These are phyloP conservation scores for Fusarium sp. DNA, from an alignment of 2,329 filamentous ascomycete genomes.

Conservation along the genomic window DNA sequence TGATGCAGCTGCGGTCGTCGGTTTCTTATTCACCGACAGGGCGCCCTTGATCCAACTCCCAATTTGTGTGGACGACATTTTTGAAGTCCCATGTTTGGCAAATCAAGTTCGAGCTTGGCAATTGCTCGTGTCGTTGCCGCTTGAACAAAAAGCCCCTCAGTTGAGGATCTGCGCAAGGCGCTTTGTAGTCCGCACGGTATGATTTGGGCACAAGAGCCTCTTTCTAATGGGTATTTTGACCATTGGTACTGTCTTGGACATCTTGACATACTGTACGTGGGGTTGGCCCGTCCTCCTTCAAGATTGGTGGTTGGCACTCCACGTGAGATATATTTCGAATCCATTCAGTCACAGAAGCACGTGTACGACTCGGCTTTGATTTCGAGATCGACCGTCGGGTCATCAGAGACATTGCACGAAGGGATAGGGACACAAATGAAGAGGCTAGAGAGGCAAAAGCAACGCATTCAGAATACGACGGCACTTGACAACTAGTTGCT, in stretches of 20 bases:
- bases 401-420: neutral
- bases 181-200: constrained; percentile 9
- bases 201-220: neutral
- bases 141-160: constrained; percentile 9
- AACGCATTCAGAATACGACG: neutral
- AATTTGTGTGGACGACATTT: constrained; percentile 1
- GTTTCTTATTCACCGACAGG: constrained; percentile 32
- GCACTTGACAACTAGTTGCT: neutral
- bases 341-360: constrained; percentile 8
- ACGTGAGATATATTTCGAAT: constrained; percentile 33
- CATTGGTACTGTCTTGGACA: neutral
- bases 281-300: neutral
- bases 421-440: neutral
- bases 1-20: constrained; percentile 30
- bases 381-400: constrained; percentile 5
- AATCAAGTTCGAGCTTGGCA: constrained; percentile 35
- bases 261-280: constrained; percentile 13
- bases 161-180: constrained; percentile 11
- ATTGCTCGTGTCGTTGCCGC: constrained; percentile 19
- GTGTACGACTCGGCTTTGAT: constrained; percentile 18
- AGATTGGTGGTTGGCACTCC: constrained; percentile 27
- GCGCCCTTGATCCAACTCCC: neutral
- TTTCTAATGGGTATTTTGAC: neutral
- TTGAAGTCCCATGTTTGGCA: neutral
- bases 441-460: neutral